Conservation (phyloP, 768 basidiomycete genomes). For the Tulasnella sp. region DNA sequence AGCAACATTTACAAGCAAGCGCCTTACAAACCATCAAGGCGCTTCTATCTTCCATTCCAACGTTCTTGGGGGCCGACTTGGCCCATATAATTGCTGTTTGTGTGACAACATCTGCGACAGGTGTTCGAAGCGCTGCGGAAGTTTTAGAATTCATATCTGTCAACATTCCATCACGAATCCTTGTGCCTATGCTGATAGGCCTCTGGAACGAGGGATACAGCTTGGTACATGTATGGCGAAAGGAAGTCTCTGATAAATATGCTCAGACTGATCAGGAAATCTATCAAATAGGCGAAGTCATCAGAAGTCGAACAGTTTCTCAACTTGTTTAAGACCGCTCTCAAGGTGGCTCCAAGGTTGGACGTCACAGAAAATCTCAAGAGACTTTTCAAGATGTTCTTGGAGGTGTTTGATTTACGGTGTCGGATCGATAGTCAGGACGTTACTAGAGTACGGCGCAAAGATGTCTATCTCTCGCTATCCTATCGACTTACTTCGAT, state of each 20-base stretch:
- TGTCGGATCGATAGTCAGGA: constrained; percentile 23
- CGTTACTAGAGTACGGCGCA: not conserved
- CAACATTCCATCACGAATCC: constrained; percentile 6
- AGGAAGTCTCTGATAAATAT: not conserved
- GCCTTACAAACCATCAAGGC: constrained; percentile 45
- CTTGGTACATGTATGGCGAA: not conserved
- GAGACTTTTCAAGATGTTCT: constrained; percentile 61
- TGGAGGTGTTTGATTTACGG: constrained; percentile 59
- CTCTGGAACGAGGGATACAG: constrained; percentile 8
- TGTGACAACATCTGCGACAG: not conserved
- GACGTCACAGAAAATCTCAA: constrained; percentile 58
- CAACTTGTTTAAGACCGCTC: constrained; percentile 48
- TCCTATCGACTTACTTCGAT: not conserved
- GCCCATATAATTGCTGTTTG: constrained; percentile 33
- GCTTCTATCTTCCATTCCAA: constrained; percentile 64
- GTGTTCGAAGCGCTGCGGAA: not conserved
- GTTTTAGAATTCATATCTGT: constrained; percentile 16
- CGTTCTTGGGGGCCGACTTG: constrained; percentile 68
- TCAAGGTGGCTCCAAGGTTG: constrained; percentile 53
- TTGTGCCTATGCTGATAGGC: constrained; percentile 14
- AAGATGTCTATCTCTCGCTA: not conserved
- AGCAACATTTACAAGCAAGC: constrained; percentile 26
- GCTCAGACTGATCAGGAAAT: too few relatives aligned
- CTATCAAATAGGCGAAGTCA: not conserved
- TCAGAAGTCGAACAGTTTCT: constrained; percentile 43